These are phyloP conservation scores for Zymoseptoria tritici DNA, from an alignment of 2,329 filamentous ascomycete species.

Conservation along the genomic window DNA sequence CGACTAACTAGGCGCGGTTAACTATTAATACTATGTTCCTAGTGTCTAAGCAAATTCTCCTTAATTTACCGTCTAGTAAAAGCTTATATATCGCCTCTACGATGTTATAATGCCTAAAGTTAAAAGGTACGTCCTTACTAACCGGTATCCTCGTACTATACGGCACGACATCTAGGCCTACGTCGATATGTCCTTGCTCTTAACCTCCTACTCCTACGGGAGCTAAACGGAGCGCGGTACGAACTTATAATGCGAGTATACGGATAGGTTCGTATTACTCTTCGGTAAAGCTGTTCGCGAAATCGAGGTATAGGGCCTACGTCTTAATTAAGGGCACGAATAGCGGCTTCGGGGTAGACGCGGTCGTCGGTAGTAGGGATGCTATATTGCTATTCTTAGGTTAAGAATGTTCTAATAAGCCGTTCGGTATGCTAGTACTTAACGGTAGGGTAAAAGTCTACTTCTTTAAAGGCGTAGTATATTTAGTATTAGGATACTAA, in stretches of 20 bases:
- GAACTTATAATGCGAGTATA: neutral
- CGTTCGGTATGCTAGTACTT: too few relatives aligned
- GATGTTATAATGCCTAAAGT: neutral
- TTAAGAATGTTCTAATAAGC: too few relatives aligned
- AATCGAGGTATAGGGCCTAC: neutral
- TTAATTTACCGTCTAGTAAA: neutral
- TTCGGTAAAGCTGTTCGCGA: neutral
- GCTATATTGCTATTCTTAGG: too few relatives aligned
- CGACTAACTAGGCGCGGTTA: neutral
- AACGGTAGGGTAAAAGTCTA: too few relatives aligned
- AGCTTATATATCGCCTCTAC: neutral
- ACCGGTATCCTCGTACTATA: neutral
- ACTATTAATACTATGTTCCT: neutral
- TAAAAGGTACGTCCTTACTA: neutral
- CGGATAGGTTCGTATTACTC: neutral
- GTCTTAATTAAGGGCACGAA: neutral
- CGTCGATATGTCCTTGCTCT: neutral
- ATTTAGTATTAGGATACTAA: too few relatives aligned
- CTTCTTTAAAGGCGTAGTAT: too few relatives aligned
- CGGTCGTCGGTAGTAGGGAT: too few relatives aligned
- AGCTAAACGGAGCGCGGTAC: neutral
- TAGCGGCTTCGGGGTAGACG: neutral
- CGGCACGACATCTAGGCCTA: neutral
- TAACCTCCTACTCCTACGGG: too few relatives aligned
- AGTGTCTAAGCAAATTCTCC: neutral